Evolutionary conservation across 2,329 filamentous ascomycete species (phyloP).

Genomic region (Geosmithia flava): DNA sequence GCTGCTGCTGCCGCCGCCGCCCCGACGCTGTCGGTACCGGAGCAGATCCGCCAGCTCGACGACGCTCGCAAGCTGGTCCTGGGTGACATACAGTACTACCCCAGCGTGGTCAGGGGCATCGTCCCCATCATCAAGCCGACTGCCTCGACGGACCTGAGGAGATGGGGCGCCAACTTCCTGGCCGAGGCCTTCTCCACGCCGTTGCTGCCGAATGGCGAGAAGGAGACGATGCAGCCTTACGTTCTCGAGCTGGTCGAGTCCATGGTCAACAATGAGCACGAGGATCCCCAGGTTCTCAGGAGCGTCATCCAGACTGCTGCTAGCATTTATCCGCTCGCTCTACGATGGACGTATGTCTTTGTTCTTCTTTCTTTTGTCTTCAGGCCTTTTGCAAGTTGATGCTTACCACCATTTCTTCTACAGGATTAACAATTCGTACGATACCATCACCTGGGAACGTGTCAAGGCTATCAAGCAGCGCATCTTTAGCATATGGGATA

Average conservation of each 20-base stretch:
- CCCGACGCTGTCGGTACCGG: conserved; percentile 43
- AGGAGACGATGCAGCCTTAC: conserved; percentile 65
- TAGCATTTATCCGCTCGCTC: conserved; percentile 83
- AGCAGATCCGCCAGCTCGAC: conserved; percentile 80
- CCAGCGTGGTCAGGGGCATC: conserved; percentile 82
- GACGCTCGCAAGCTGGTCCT: conserved; percentile 84
- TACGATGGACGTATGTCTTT: conserved; percentile 85
- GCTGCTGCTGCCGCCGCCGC: not conserved
- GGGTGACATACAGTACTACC: conserved; percentile 76
- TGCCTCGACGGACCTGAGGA: conserved; percentile 66
- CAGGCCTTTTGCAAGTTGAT: not conserved
- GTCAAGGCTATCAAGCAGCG: conserved; percentile 82
- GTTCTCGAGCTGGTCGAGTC: conserved; percentile 67
- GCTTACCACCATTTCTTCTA: conserved; percentile 5
- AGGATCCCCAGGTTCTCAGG: conserved; percentile 72
- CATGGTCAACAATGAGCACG: conserved; percentile 57
- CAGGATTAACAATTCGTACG: conserved; percentile 79
- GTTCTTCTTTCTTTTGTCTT: not conserved
- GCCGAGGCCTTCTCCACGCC: conserved; percentile 94
- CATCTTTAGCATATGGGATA: conserved; percentile 83
- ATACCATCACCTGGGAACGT: conserved; percentile 71
- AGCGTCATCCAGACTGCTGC: conserved; percentile 79
- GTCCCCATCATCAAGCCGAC: conserved; percentile 77
- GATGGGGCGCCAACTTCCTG: conserved; percentile 95
- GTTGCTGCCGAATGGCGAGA: conserved; percentile 62